A percentile compares a stretch with the other conserved stretches of the same genome.
Evolutionary conservation across 768 basidiomycete species (phyloP).

Genomic region (Boletus reticulatus): DNA sequence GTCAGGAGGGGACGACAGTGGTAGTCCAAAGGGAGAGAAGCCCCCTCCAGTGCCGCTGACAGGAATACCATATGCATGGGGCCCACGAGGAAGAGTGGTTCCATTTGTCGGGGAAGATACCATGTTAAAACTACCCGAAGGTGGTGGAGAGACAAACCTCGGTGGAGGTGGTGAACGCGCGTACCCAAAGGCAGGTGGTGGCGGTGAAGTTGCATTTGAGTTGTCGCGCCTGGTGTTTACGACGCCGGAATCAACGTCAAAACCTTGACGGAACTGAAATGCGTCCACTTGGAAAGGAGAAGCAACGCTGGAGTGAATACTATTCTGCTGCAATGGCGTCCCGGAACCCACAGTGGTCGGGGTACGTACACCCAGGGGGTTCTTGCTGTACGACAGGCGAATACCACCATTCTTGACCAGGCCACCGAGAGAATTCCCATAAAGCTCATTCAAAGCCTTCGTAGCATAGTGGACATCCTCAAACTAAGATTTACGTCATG

Average conservation of each 20-base stretch:
- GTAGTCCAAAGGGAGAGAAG: constrained; percentile 34
- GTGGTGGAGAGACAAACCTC: constrained; percentile 33
- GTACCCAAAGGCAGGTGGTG: constrained; percentile 27
- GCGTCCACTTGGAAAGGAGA: constrained; percentile 30
- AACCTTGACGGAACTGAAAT: constrained; percentile 31
- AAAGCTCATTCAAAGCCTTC: constrained; percentile 83
- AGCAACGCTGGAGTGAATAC: constrained; percentile 14
- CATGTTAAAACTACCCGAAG: constrained; percentile 29
- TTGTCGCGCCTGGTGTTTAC: constrained; percentile 26
- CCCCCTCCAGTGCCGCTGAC: constrained; percentile 25
- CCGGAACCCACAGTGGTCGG: constrained; percentile 53
- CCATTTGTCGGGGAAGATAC: constrained; percentile 27
- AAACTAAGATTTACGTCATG: constrained; percentile 51
- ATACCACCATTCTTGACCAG: constrained; percentile 96
- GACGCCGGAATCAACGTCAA: constrained; percentile 23
- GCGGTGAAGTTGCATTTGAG: constrained; percentile 22
- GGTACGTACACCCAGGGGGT: constrained; percentile 90
- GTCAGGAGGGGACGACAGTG: constrained; percentile 31
- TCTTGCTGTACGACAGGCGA: constrained; percentile 95
- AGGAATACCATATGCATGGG: constrained; percentile 32
- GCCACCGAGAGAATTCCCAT: constrained; percentile 88
- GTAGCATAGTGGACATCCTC: constrained; percentile 86
- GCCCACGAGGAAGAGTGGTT: constrained; percentile 27
- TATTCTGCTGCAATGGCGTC: constrained; percentile 25
- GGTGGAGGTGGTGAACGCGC: constrained; percentile 35